Percentiles rank a stretch among this genome's conserved stretches.
Conservation (phyloP, 208 protist genomes). For the Eutreptiella sp. region DNA sequence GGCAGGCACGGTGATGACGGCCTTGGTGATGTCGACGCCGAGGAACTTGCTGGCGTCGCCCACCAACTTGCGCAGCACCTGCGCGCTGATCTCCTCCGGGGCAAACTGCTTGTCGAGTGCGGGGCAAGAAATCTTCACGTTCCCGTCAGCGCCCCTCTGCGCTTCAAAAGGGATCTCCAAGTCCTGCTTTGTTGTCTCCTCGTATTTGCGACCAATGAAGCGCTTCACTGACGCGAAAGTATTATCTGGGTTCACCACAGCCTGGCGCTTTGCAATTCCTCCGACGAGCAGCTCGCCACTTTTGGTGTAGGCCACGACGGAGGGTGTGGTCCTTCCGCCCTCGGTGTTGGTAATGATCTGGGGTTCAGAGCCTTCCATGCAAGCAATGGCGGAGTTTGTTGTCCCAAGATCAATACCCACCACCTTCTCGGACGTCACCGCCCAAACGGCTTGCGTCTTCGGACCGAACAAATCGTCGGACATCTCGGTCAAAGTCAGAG, state of each 20-base stretch:
- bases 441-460: too few relatives aligned
- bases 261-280: conserved; percentile 77
- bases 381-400: too few relatives aligned
- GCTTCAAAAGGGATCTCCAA: too few relatives aligned
- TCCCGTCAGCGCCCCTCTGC: too few relatives aligned
- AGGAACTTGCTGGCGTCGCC: conserved; percentile 73
- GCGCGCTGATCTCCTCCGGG: conserved; percentile 82
- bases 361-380: too few relatives aligned
- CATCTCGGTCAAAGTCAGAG: too few relatives aligned
- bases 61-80: conserved; percentile 89
- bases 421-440: too few relatives aligned
- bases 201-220: conserved; percentile 81
- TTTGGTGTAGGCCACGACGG: conserved; percentile 88
- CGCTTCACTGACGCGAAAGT: conserved; percentile 82
- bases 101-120: conserved; percentile 64
- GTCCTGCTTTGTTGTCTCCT: too few relatives aligned
- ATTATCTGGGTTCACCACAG: conserved; percentile 78
- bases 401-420: too few relatives aligned
- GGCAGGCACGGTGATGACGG: conserved; percentile 82
- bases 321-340: conserved; percentile 85
- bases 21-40: conserved; percentile 51
- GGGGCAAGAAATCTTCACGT: too few relatives aligned
- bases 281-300: conserved; percentile 80
- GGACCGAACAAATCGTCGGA: too few relatives aligned
- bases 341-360: conserved; percentile 84